Evolutionary conservation across 352 stramenopile genomes (phyloP).

Genomic region (Phytophthora aleatoria): DNA sequence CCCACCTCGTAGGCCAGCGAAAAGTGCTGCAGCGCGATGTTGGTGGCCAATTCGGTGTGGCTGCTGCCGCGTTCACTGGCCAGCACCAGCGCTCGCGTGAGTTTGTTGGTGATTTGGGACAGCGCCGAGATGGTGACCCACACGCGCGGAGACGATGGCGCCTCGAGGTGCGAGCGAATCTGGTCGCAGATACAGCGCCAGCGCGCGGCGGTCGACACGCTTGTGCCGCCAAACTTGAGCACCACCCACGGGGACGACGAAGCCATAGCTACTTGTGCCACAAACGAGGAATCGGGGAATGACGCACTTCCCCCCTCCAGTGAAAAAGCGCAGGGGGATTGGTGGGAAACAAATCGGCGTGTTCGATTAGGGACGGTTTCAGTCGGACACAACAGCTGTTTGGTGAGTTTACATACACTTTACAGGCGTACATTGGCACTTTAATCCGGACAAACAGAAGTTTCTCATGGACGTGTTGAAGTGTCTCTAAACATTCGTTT

Average conservation of each 20-base stretch:
- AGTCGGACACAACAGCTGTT: constrained; percentile 2
- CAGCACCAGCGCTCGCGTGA: constrained; percentile 61
- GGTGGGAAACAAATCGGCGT: constrained; percentile 28
- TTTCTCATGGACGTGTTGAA: constrained; percentile 27
- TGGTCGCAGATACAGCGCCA: constrained; percentile 85
- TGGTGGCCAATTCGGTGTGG: constrained; percentile 51
- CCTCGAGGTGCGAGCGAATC: constrained; percentile 59
- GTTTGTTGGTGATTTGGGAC: constrained; percentile 88
- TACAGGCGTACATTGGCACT: not conserved
- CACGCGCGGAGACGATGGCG: constrained; percentile 47
- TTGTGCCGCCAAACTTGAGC: constrained; percentile 91
- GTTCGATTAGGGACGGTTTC: constrained; percentile 14
- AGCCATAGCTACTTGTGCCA: constrained; percentile 10
- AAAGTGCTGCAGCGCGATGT: constrained; percentile 76
- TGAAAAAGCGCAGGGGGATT: constrained; percentile 17
- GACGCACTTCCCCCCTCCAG: constrained; percentile 27
- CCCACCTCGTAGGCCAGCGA: constrained; percentile 70
- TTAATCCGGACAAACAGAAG: constrained; percentile 1
- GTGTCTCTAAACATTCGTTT: constrained; percentile 29
- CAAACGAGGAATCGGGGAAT: constrained; percentile 22
- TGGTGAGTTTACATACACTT: not conserved
- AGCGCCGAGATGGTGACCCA: constrained; percentile 91
- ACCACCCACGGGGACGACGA: constrained; percentile 67
- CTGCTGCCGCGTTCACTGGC: constrained; percentile 40
- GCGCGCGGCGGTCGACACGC: constrained; percentile 76